phyloP scores from a whole-genome alignment of 2,329 filamentous ascomycete species.

The Xylariaceae sp. region DNA sequence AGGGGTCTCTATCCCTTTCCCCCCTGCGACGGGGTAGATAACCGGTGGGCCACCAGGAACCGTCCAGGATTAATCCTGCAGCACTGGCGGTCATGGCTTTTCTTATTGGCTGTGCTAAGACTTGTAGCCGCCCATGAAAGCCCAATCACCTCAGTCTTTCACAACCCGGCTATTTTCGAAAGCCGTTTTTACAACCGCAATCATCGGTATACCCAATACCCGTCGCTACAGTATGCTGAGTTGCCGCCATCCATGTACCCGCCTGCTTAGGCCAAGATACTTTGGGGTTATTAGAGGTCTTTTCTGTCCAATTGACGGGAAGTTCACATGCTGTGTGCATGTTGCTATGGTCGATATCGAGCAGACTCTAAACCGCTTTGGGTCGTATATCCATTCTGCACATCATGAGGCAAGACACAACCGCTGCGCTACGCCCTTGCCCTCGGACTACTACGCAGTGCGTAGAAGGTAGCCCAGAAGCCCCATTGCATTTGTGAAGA shows the following conservation, averaged over 20 bases:
- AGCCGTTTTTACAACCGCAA: slow-evolving; percentile 25
- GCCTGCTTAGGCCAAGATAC: slow-evolving; percentile 18
- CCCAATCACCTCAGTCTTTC: slow-evolving; percentile 32
- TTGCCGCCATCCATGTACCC: slow-evolving; percentile 28
- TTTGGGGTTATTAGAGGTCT: slow-evolving; percentile 7
- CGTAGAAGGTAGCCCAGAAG: slow-evolving; percentile 13
- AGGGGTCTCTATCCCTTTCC: no score
- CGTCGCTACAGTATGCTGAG: slow-evolving; percentile 26
- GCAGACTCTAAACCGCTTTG: slow-evolving; percentile 24
- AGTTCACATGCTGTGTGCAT: slow-evolving; percentile 22
- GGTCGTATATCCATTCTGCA: slow-evolving; percentile 30
- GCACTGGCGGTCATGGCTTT: slow-evolving; percentile 8
- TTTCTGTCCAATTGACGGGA: slow-evolving; percentile 31
- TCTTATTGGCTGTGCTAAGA: slow-evolving; percentile 31
- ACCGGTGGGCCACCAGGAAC: no score
- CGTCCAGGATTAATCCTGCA: slow-evolving; percentile 20
- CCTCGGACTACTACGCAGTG: slow-evolving; percentile 4
- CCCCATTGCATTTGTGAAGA: slow-evolving; percentile 7
- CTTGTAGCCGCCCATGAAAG: slow-evolving; percentile 37
- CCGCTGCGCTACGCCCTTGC: slow-evolving; percentile 23
- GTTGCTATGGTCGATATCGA: slow-evolving; percentile 21
- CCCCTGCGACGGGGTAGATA: slow-evolving; percentile 11
- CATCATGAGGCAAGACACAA: slow-evolving; percentile 34
- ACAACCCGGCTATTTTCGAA: slow-evolving; percentile 28
- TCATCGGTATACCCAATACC: slow-evolving; percentile 28